Percentiles rank a stretch among this genome's conserved stretches.
Conservation (phyloP, 495 filamentous ascomycete genomes). For the Poronia punctata region DNA sequence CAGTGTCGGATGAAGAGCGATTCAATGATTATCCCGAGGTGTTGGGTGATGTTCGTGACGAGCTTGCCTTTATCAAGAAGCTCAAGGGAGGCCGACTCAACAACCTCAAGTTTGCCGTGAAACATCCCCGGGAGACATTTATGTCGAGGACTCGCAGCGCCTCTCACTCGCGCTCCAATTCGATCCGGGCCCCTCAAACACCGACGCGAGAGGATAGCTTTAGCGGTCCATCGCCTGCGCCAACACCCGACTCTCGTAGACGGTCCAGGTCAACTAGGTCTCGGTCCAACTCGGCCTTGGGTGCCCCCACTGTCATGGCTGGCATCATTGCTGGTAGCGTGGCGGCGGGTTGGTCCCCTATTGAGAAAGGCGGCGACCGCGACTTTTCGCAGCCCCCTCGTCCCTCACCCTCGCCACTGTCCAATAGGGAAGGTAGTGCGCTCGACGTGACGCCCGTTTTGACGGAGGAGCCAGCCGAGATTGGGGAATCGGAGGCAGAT, state of each 20-base stretch:
- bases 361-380: constrained; percentile 44
- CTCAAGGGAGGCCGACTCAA: constrained; percentile 87
- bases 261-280: constrained; percentile 64
- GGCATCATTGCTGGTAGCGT: constrained; percentile 84
- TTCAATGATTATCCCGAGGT: constrained; percentile 67
- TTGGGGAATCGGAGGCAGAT: constrained; percentile 18
- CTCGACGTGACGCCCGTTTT: constrained; percentile 17
- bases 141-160: constrained; percentile 66
- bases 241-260: constrained; percentile 67
- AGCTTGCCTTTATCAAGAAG: constrained; percentile 81
- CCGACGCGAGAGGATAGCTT: constrained; percentile 53
- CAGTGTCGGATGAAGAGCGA: constrained; percentile 64
- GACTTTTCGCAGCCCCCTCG: constrained; percentile 21
- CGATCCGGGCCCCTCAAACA: constrained; percentile 53
- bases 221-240: constrained; percentile 43
- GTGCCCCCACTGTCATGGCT: constrained; percentile 77
- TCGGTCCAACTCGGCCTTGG: constrained; percentile 79
- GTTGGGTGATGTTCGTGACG: constrained; percentile 67
- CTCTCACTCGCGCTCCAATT: constrained; percentile 65
- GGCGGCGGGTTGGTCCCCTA: constrained; percentile 78
- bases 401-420: constrained; percentile 20
- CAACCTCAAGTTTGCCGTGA: constrained; percentile 75
- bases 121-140: constrained; percentile 69
- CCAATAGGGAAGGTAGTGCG: constrained; percentile 17
- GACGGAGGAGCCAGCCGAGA: constrained; percentile 34